phyloP scores from a whole-genome alignment of 2,329 filamentous ascomycete genomes.

The Lithohypha guttulata region DNA sequence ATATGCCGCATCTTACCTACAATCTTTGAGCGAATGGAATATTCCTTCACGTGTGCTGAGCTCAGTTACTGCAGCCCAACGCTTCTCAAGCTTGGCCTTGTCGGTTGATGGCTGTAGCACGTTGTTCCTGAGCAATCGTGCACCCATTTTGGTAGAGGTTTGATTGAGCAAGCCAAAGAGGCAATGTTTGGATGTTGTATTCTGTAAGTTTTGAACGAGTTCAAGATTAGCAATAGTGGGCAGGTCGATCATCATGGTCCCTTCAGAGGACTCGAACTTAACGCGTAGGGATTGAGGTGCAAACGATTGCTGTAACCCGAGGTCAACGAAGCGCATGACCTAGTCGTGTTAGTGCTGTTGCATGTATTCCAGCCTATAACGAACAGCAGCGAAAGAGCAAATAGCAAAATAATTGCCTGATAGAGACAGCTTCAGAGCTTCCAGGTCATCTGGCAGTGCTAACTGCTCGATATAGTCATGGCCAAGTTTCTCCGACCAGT shows the following conservation, averaged over 20 bases:
- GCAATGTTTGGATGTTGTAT: constrained; percentile 66
- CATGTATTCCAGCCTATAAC: constrained; percentile 24
- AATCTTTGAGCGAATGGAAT: constrained; percentile 64
- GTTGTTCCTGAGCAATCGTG: constrained; percentile 69
- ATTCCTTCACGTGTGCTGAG: constrained; percentile 72
- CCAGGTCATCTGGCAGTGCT: constrained; percentile 69
- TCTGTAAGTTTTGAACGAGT: constrained; percentile 75
- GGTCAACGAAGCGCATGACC: constrained; percentile 72
- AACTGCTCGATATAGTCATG: constrained; percentile 67
- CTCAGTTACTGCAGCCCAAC: constrained; percentile 78
- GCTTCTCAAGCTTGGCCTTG: constrained; percentile 52
- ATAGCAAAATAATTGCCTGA: constrained; percentile 78
- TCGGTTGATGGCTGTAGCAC: constrained; percentile 81
- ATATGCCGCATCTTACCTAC: constrained; percentile 30
- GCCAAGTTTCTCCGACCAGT: constrained; percentile 72
- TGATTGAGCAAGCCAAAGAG: constrained; percentile 78
- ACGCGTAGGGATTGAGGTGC: constrained; percentile 71
- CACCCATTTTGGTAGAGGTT: constrained; percentile 80
- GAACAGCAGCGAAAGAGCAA: constrained; percentile 74
- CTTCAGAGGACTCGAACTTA: constrained; percentile 76
- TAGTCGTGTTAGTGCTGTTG: constrained; percentile 28
- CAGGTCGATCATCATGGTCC: constrained; percentile 91
- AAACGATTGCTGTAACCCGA: constrained; percentile 58
- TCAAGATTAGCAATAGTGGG: constrained; percentile 80
- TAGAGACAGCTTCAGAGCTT: constrained; percentile 67